Percentiles rank a stretch among this genome's conserved stretches.
phyloP scores from a whole-genome alignment of 192 early-diverging fungal genomes.

The Gonapodya prolifera region DNA sequence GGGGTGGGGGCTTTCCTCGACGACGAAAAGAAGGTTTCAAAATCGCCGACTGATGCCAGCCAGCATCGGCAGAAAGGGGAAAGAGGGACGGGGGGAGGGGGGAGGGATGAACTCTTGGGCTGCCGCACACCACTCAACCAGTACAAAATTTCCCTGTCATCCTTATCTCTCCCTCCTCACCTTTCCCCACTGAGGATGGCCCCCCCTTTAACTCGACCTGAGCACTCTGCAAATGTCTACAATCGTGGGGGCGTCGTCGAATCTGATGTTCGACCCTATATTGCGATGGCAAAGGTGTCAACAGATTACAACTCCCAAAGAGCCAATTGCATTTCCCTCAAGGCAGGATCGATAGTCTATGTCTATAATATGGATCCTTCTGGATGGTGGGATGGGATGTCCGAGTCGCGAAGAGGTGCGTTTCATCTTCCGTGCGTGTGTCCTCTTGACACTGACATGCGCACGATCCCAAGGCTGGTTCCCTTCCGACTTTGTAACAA shows the following conservation, averaged over 20 bases:
- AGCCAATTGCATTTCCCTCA: not conserved
- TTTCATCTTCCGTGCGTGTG: not conserved
- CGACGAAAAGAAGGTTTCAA: too few species aligned
- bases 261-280: not conserved
- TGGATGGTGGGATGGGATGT: not conserved
- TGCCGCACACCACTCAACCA: too few species aligned
- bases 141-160: too few species aligned
- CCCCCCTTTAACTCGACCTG: too few species aligned
- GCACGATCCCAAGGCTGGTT: constrained; percentile 27
- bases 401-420: not conserved
- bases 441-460: not conserved
- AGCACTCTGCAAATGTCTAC: too few species aligned
- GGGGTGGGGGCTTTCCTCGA: too few species aligned
- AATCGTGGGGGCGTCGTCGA: not conserved
- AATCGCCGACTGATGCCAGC: too few species aligned
- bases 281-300: not conserved
- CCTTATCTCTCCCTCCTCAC: too few species aligned
- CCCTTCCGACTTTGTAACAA: constrained; percentile 35
- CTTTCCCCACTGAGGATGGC: too few species aligned
- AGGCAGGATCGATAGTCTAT: not conserved
- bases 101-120: too few species aligned
- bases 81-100: too few species aligned
- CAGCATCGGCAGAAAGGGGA: too few species aligned
- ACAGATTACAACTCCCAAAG: not conserved
- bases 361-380: not conserved